Base-by-base conservation (phyloP, 345 rosid genomes). In the Gossypium bickii region DNA sequence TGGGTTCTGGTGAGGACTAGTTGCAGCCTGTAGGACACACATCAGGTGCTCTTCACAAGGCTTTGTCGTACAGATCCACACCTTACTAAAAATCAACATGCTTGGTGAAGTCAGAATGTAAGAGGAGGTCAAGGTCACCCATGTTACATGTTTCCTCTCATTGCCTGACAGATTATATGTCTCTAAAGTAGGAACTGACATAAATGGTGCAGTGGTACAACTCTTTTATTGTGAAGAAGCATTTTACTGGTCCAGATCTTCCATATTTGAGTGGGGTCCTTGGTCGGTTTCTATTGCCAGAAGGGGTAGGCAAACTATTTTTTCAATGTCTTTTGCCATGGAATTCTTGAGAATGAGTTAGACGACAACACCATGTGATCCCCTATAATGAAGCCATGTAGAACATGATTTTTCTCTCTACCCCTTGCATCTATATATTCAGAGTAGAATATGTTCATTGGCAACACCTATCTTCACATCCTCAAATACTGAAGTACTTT, bases 11-110 rank as follows among this genome's bases (percentile, higher is more conserved):
- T 18, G 47, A 10, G 58, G 7, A 25, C 41, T 22, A 12, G 41
- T 67, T 49, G 43, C 27, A 67, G 59, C 45, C 8, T 48, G 73
- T 69, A 51, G 60, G 65, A 44, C 65, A 43, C 20, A 43, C 22
- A 44, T 61, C 76, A 10, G 16, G 38, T 17, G 27, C 16, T 43
- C 68, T 61, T 73, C 65, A 60, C 1, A 73, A 43, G 58, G 11
- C 47, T 12, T 73, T 59, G 76, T 60, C 69, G 12, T n/a, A n/a
- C 20, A 18, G n/a, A 27, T 27, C 34, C 4, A 29, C 34, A 29
- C 34, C 34, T 29, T 29, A 29, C 0, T 29, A 29, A 29, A 29
- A 29, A 29, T 29, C 34, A 29, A 29, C 34, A 29, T 29, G 9
- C 1, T 17, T 9, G 34, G 34, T 29, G 34, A 29, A 29, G 4